These are phyloP conservation scores for Venturiaceae sp. DNA, from an alignment of 2,329 filamentous ascomycete genomes.

Conservation along the genomic window DNA sequence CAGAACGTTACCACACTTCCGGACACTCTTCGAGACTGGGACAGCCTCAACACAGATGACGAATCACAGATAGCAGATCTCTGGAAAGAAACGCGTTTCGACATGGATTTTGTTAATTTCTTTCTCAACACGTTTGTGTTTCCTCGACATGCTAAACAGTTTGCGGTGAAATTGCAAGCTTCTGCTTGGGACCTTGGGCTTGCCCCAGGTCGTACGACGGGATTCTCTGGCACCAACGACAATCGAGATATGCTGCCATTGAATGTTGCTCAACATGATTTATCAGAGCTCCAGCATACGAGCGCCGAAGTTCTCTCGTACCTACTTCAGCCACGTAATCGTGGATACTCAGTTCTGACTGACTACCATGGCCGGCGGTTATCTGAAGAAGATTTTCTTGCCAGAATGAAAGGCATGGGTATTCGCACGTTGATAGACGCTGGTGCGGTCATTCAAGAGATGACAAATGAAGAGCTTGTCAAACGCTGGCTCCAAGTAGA, in stretches of 20 bases:
- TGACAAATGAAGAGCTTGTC: slow-evolving; percentile 28
- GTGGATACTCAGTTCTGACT: slow-evolving; percentile 32
- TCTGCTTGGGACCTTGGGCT: slow-evolving; percentile 55
- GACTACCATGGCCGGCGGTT: slow-evolving; percentile 24
- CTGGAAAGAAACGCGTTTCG: slow-evolving; percentile 40
- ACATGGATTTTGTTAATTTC: slow-evolving; percentile 51
- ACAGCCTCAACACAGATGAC: slow-evolving; percentile 51
- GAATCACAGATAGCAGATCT: slow-evolving; percentile 36
- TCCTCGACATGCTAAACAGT: slow-evolving; percentile 54
- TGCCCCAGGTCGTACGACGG: slow-evolving; percentile 39
- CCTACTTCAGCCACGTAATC: slow-evolving; percentile 43
- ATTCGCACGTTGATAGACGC: slow-evolving; percentile 54
- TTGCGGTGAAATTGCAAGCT: slow-evolving; percentile 51
- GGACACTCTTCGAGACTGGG: slow-evolving; percentile 40
- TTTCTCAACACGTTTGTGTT: slow-evolving; percentile 59
- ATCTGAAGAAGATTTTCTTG: slow-evolving; percentile 36
- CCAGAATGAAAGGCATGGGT: slow-evolving; percentile 17
- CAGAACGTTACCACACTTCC: slow-evolving; percentile 33
- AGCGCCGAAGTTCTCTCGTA: slow-evolving; percentile 55
- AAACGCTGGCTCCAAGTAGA: slow-evolving; percentile 42
- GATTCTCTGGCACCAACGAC: slow-evolving; percentile 66
- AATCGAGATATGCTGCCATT: slow-evolving; percentile 48
- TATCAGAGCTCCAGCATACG: slow-evolving; percentile 46
- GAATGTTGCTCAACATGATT: slow-evolving; percentile 52
- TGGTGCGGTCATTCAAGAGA: slow-evolving; percentile 54